A percentile compares a stretch with the other conserved stretches of the same genome.
These are phyloP conservation scores for Dryas drummondii DNA, from an alignment of 306 rosid species.

Conservation along the genomic window DNA sequence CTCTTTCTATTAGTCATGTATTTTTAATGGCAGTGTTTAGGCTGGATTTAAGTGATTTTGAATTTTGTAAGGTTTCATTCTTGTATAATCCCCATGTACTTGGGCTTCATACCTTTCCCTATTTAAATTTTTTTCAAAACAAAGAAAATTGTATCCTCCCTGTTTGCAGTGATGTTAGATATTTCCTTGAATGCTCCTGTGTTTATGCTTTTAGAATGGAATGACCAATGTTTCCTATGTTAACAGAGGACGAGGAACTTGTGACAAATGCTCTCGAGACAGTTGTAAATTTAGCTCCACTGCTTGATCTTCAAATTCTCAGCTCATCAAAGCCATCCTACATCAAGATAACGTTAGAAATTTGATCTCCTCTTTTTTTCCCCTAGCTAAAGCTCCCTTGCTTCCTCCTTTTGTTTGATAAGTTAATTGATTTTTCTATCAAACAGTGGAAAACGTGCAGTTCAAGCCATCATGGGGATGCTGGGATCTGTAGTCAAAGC, in stretches of 20 bases:
- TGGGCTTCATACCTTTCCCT: background rate
- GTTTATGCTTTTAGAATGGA: conserved; percentile 7
- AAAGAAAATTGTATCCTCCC: background rate
- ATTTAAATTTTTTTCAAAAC: background rate
- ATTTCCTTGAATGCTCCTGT: background rate
- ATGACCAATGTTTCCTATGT: conserved; percentile 25
- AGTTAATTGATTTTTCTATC: conserved; percentile 10
- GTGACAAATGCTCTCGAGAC: conserved; percentile 97
- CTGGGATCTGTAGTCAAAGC: conserved; percentile 78
- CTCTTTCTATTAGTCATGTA: background rate
- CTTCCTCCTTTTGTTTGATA: conserved; percentile 28
- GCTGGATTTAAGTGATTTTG: background rate
- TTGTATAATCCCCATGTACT: background rate
- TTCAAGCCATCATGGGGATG: conserved; percentile 92
- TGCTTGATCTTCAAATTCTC: conserved; percentile 86
- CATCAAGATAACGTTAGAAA: conserved; percentile 89
- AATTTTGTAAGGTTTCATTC: background rate
- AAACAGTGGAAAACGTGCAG: conserved; percentile 83
- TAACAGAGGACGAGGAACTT: conserved; percentile 96
- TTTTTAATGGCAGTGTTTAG: background rate
- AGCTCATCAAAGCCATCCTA: conserved; percentile 89
- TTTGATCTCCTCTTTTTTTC: conserved; percentile 8
- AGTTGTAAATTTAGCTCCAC: conserved; percentile 91
- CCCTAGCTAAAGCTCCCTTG: conserved; percentile 5
- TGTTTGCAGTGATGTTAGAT: background rate